Base-by-base conservation (phyloP, 768 basidiomycete genomes). In the Tylopilus rubrobrunneus region DNA sequence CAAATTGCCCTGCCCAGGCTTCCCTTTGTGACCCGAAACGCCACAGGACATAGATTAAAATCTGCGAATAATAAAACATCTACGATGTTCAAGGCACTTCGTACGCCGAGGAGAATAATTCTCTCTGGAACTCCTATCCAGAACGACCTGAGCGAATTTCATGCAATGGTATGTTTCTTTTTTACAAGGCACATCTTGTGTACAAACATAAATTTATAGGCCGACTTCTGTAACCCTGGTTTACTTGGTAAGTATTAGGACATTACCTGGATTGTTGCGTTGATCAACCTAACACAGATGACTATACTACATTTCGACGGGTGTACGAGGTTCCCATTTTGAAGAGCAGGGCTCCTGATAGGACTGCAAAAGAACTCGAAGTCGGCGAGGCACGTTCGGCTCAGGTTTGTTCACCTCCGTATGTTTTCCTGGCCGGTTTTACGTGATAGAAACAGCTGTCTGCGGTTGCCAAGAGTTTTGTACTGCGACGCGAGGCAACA, bases 71-170 rank as follows among this genome's bases (percentile, higher is more conserved):
- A 87, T 62, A 96, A 98, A 73, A 96, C 93, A 0, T 87, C 87
- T 2, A 79, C 81, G 45, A 89, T 94, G 81, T 91, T 99, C 63
- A 84, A 86, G 48, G 78, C 80, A 5, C 73, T 99, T 28, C 78
- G 78, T 45, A 92, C 92, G 2, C 79, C 78, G 11, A 77, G 91
- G 23, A 75, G 96, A 36, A 78, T 98, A 56, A 95, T 99, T 36
- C 76, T 99, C 4, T 94, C 94, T 1, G 97, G 97, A 31, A 99
- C 97, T 1, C 97, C 97, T 1, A 90, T 99, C 40, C 97, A 98
- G 68, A 99, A 99, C 70, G 92, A 98, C 67, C 72, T 99, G 28
- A 77, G 87, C 57, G 97, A 99, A 69, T 96, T 96, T 65, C 96
- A 97, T 70, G 82, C 93, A 5, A 98, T 98, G 96, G 94, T 93